Percentiles rank a stretch among this genome's conserved stretches.
These are phyloP conservation scores for Acanthamoeba castellanii DNA, from an alignment of 208 protist species.

Conservation along the genomic window DNA sequence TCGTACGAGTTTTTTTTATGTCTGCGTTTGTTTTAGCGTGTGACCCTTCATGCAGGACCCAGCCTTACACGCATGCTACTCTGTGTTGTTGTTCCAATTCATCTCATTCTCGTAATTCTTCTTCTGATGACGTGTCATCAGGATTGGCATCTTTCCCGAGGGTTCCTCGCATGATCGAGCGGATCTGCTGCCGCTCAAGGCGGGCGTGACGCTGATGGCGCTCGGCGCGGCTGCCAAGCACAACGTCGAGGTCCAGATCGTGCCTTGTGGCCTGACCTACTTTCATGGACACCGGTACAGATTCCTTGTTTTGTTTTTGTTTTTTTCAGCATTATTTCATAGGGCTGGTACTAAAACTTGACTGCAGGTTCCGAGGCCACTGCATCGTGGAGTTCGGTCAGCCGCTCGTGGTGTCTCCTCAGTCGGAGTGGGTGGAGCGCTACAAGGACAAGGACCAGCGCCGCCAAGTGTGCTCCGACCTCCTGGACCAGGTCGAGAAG, in stretches of 20 bases:
- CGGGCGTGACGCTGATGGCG: slow-evolving; percentile 61
- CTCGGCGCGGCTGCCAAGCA: slow-evolving; percentile 47
- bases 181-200: slow-evolving; percentile 64
- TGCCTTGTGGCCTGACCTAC: slow-evolving; percentile 64
- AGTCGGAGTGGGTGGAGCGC: neutral
- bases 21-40: too few relatives aligned
- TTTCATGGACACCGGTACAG: slow-evolving; percentile 41
- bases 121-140: neutral
- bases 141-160: slow-evolving; percentile 71
- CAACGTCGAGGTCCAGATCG: slow-evolving; percentile 3
- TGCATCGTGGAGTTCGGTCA: slow-evolving; percentile 25
- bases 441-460: slow-evolving; percentile 9
- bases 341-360: too few relatives aligned
- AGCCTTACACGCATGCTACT: neutral
- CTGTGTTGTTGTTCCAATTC: too few relatives aligned
- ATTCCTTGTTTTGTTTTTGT: neutral
- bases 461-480: slow-evolving; percentile 25
- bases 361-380: neutral
- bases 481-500: slow-evolving; percentile 16
- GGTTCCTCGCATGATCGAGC: slow-evolving; percentile 50
- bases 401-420: neutral
- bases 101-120: too few relatives aligned
- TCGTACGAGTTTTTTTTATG: neutral
- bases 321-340: too few relatives aligned
- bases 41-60: neutral